Percentiles rank a stretch among this genome's conserved stretches.
These are phyloP conservation scores for Lenwebbia sp. DNA, from an alignment of 345 rosid genomes.

Conservation along the genomic window DNA sequence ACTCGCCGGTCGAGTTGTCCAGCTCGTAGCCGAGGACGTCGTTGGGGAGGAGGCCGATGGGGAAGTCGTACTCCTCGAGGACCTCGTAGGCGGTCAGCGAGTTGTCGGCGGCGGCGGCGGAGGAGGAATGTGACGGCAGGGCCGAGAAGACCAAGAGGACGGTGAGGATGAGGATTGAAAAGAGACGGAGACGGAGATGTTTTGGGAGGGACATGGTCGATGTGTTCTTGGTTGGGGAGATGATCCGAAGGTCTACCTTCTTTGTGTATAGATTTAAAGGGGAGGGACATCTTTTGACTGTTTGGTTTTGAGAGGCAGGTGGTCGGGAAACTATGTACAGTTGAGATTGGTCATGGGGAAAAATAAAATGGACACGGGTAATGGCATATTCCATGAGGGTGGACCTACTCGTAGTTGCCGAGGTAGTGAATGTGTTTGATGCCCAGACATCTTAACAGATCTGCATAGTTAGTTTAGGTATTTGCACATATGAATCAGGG, in stretches of 20 bases:
- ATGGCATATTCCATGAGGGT: background rate
- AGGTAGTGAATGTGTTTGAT: background rate
- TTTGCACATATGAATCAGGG: background rate
- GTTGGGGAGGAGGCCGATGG: slow-evolving; percentile 26
- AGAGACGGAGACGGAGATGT: background rate
- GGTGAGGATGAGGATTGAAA: background rate
- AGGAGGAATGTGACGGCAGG: background rate
- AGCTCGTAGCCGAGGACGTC: slow-evolving; percentile 23
- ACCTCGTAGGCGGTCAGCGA: slow-evolving; percentile 12
- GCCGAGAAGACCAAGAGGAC: slow-evolving; percentile 5
- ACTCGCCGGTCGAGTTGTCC: slow-evolving; percentile 27
- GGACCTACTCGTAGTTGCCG: background rate
- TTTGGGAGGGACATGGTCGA: background rate
- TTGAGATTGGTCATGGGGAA: background rate
- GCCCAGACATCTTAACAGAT: background rate
- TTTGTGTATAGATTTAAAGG: background rate
- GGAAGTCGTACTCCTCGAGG: slow-evolving; percentile 23
- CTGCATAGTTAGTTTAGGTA: background rate
- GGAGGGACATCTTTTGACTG: slow-evolving; percentile 1
- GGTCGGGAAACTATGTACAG: background rate
- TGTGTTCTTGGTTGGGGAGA: background rate
- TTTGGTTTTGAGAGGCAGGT: background rate
- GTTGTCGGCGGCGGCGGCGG: background rate
- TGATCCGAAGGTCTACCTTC: background rate
- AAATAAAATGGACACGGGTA: background rate